Evolutionary conservation across 306 rosid genomes (phyloP).

Genomic region (Gynostemma pentaphyllum): DNA sequence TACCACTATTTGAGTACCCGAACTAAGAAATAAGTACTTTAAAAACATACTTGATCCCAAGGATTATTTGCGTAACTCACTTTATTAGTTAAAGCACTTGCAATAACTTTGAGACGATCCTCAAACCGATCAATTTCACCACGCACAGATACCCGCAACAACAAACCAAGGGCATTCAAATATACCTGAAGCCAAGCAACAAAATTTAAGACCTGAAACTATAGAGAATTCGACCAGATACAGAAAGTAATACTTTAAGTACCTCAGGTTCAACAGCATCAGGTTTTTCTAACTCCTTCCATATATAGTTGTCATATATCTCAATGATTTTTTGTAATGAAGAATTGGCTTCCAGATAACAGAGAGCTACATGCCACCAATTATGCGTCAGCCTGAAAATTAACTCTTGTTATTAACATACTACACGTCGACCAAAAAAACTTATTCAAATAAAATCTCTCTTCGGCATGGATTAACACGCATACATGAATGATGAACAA

Average conservation of each 20-base stretch:
- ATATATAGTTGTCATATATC: slow-evolving; percentile 58
- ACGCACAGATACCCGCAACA: slow-evolving; percentile 52
- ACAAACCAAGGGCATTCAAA: slow-evolving; percentile 66
- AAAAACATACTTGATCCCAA: too few species aligned
- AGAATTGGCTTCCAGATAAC: slow-evolving; percentile 76
- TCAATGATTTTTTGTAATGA: slow-evolving; percentile 39
- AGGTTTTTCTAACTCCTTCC: slow-evolving; percentile 72
- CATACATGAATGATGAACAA: slow-evolving; percentile 59
- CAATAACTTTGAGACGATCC: slow-evolving; percentile 48
- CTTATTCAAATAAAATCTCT: background rate
- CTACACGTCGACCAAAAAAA: slow-evolving; percentile 5
- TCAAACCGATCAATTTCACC: slow-evolving; percentile 35
- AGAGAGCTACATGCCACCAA: slow-evolving; percentile 98
- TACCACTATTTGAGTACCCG: too few species aligned
- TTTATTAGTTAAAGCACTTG: slow-evolving; percentile 31
- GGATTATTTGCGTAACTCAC: slow-evolving; percentile 57
- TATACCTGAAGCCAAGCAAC: slow-evolving; percentile 55
- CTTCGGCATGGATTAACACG: slow-evolving; percentile 5
- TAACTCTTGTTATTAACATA: background rate
- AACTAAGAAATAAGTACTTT: too few species aligned
- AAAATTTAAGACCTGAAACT: slow-evolving; percentile 11
- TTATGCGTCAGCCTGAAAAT: slow-evolving; percentile 84
- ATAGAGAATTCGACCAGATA: background rate
- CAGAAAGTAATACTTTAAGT: slow-evolving; percentile 4
- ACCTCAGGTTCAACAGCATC: slow-evolving; percentile 50